Evolutionary conservation across 2,329 filamentous ascomycete genomes (phyloP).

Genomic region (Rhytidhysteron rufulum): DNA sequence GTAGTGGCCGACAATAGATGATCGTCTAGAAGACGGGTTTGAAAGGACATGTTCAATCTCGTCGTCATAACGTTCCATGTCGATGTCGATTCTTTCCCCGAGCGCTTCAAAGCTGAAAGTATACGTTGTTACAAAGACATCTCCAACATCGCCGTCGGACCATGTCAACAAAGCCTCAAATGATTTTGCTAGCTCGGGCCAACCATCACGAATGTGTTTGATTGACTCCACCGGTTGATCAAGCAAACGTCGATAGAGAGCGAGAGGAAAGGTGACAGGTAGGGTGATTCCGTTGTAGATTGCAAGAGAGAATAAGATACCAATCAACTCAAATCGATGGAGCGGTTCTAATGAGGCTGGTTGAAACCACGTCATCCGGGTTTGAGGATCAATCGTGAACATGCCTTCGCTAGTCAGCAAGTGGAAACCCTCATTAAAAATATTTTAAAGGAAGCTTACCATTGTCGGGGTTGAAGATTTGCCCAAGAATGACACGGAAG

Average conservation of each 20-base stretch:
- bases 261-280: slow-evolving; percentile 81
- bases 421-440: too few relatives aligned
- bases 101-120: slow-evolving; percentile 70
- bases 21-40: slow-evolving; percentile 31
- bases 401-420: slow-evolving; percentile 45
- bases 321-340: slow-evolving; percentile 88
- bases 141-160: slow-evolving; percentile 75
- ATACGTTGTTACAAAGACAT: slow-evolving; percentile 80
- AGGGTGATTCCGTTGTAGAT: slow-evolving; percentile 91
- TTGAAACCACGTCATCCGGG: slow-evolving; percentile 82
- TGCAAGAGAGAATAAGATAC: slow-evolving; percentile 81
- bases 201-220: slow-evolving; percentile 81
- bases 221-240: slow-evolving; percentile 65
- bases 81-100: slow-evolving; percentile 50
- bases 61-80: slow-evolving; percentile 43
- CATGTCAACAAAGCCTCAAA: slow-evolving; percentile 71
- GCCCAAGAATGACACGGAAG: slow-evolving; percentile 77
- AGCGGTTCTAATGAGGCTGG: slow-evolving; percentile 76
- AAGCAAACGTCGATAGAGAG: slow-evolving; percentile 77
- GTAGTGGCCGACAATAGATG: slow-evolving; percentile 19
- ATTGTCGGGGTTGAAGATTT: slow-evolving; percentile 73
- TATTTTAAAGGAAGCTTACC: slow-evolving; percentile 39
- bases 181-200: slow-evolving; percentile 75
- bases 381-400: slow-evolving; percentile 74
- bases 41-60: background rate